Conservation (phyloP, 192 early-diverging fungal genomes). For the Phlyctochytrium bullatum region DNA sequence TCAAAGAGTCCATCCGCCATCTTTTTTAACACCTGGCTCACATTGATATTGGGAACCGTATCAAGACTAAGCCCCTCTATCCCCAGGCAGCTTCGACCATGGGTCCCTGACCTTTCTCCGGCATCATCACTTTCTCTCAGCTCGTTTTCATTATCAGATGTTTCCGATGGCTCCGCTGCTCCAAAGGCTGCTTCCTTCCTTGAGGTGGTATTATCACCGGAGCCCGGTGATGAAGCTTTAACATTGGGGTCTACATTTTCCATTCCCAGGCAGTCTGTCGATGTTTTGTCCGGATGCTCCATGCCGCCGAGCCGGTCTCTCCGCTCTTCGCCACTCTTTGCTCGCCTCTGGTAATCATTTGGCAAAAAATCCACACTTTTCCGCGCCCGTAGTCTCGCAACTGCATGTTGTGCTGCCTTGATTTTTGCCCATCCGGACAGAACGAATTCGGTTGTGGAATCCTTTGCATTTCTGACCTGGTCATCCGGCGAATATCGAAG, state of each 20-base stretch:
- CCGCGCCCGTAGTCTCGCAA: constrained; percentile 17
- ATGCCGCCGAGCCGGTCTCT: constrained; percentile 16
- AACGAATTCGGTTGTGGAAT: constrained; percentile 46
- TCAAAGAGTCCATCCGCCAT: constrained; percentile 48
- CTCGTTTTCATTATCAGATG: neutral
- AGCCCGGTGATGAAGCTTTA: neutral
- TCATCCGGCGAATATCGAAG: constrained; percentile 31
- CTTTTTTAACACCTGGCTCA: constrained; percentile 30
- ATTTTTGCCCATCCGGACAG: constrained; percentile 47
- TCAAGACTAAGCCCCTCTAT: constrained; percentile 47
- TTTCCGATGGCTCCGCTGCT: neutral
- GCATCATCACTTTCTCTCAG: neutral
- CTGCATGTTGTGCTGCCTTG: constrained; percentile 43
- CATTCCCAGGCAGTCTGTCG: neutral
- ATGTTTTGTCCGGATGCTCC: constrained; percentile 7
- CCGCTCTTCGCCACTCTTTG: constrained; percentile 7
- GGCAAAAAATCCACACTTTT: neutral
- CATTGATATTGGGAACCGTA: constrained; percentile 43
- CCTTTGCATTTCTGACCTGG: neutral
- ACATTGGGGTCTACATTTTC: constrained; percentile 3
- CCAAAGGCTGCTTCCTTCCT: neutral
- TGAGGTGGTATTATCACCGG: neutral
- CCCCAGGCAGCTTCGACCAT: constrained; percentile 22
- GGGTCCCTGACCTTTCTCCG: neutral
- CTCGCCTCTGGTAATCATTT: neutral